Base-by-base conservation (phyloP, 257 asterid genomes). In the Gentiana macrophylla region DNA sequence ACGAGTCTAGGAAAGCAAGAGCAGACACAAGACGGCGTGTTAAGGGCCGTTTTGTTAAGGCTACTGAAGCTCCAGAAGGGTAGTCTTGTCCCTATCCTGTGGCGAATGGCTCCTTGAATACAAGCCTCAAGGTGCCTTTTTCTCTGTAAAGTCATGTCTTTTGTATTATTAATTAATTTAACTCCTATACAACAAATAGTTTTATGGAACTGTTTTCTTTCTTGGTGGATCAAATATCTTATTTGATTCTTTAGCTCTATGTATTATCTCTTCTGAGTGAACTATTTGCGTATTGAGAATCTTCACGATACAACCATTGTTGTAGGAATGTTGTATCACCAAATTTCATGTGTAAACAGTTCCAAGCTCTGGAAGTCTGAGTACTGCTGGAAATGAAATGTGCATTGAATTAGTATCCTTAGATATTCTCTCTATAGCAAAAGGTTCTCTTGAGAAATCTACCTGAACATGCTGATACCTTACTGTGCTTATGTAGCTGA, bases 1-100 rank as follows among this genome's bases (percentile, higher is more conserved):
- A 90, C 35, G 94, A 86, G 72, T 90, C 97, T 51, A 84, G 97
- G 74, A 90, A 90, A 76, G 95, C 94, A 62, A 76, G 97, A 79
- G 95, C 97, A 12, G 97, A 90, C 64, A 86, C 94, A 36, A 86
- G 97, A 72, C 86, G 84, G 72, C 82, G 97, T 50, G 93, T 86
- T 66, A 90, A 90, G 80, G 97, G 97, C 12, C 78, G 97, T 62
- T 90, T 90, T 56, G 97, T 90, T 33, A 90, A 90, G 82, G 94
- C 97, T 35, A 72, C 24, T 62, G 89, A 86, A 57, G 76, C 82
- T 56, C 81, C 86, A 35, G 74, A 62, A 41, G 84, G 77, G 53
- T 81, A 75, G 78, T 6, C 50, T 3, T 48, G 4, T 50, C 24
- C 46, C 61, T 77, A 35, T 51, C 35, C 11, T n/a, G 32, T 24